phyloP scores from a whole-genome alignment of 169 alveolate species.

The Besnoitia besnoiti region DNA sequence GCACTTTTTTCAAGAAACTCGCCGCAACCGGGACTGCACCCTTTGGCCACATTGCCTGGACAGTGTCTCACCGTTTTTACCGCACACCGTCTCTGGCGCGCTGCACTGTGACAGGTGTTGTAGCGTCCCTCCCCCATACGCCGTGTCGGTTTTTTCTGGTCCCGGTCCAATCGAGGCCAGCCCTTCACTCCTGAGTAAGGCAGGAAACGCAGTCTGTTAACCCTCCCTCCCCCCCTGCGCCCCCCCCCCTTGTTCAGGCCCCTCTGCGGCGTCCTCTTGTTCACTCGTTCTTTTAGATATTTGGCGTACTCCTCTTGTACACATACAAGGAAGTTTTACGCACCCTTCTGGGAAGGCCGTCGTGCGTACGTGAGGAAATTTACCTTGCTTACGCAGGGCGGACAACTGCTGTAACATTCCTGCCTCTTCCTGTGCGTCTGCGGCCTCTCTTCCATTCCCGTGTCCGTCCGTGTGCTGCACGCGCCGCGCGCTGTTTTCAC shows the following conservation, averaged over 20 bases:
- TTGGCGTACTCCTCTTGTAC: background rate
- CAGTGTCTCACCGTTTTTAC: background rate
- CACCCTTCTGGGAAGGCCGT: background rate
- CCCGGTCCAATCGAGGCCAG: background rate
- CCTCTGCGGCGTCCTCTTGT: background rate
- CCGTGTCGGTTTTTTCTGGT: background rate
- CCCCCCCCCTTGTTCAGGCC: too few species aligned
- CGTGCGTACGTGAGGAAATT: too few species aligned
- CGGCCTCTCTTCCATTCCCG: background rate
- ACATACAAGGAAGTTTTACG: background rate
- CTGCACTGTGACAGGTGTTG: background rate
- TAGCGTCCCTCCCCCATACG: background rate
- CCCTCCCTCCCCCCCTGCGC: background rate
- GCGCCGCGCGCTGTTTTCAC: background rate
- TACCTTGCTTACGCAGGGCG: too few species aligned
- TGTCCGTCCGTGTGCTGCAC: constrained; percentile 6
- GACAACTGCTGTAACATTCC: too few species aligned
- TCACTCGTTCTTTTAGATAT: background rate
- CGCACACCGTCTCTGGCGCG: background rate
- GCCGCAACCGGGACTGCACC: background rate
- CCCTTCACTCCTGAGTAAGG: background rate
- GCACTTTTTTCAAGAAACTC: background rate
- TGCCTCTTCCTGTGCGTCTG: background rate
- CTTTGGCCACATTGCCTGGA: background rate
- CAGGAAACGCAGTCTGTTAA: background rate